phyloP scores from a whole-genome alignment of 176 grass and related monocot species.

The Cenchrus purpureus region DNA sequence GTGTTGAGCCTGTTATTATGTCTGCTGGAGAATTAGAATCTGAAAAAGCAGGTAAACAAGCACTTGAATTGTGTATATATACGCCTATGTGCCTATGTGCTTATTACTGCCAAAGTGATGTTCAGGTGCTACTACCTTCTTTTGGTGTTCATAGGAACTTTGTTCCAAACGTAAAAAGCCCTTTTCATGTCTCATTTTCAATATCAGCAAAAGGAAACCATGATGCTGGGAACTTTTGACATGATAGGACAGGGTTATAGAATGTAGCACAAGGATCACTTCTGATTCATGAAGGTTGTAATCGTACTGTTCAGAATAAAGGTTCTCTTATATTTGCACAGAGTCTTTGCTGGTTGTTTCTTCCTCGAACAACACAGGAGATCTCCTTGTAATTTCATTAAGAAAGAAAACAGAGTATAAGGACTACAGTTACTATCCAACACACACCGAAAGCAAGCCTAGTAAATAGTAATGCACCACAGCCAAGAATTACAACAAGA shows the following conservation, averaged over 20 bases:
- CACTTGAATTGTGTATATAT: slow-evolving; percentile 15
- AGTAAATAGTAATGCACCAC: no score
- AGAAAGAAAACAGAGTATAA: no score
- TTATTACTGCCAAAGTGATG: neutral
- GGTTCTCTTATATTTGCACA: slow-evolving; percentile 2
- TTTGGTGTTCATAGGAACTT: neutral
- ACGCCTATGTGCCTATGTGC: neutral
- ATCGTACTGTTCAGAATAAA: neutral
- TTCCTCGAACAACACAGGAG: neutral
- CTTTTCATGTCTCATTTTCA: slow-evolving; percentile 3
- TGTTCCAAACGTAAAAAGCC: neutral
- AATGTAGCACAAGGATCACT: neutral
- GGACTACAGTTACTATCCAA: no score
- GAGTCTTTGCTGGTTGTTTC: neutral
- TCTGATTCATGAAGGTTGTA: neutral
- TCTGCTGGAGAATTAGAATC: slow-evolving; percentile 96
- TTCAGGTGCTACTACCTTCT: neutral
- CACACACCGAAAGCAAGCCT: no score
- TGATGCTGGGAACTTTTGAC: neutral
- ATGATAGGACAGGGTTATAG: neutral
- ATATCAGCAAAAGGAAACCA: neutral
- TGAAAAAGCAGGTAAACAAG: slow-evolving; percentile 79
- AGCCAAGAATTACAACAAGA: no score
- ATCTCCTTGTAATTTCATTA: no score
- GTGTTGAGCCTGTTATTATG: slow-evolving; percentile 92